These are phyloP conservation scores for Syzygium oleosum DNA, from an alignment of 345 rosid species.

Conservation along the genomic window DNA sequence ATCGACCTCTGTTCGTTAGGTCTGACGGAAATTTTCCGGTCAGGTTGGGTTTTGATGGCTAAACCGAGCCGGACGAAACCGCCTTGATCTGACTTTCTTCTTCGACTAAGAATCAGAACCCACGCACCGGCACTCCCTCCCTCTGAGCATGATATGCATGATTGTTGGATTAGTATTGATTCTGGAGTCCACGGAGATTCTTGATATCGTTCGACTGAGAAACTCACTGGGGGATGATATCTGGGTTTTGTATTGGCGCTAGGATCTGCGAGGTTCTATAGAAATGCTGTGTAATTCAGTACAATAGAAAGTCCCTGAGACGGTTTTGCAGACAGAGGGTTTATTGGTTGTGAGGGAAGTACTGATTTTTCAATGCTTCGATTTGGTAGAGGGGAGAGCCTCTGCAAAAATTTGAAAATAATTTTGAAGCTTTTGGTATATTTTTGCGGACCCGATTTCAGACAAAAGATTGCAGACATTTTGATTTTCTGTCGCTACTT, in stretches of 20 bases:
- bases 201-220: not conserved
- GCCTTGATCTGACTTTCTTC: not conserved
- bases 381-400: not conserved
- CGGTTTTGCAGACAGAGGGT: not conserved
- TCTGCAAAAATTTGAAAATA: not conserved
- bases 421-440: not conserved
- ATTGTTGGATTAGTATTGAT: not conserved
- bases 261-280: not conserved
- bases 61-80: not conserved
- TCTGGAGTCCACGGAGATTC: not conserved
- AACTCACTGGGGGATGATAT: not conserved
- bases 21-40: not conserved
- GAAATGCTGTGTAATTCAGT: not conserved
- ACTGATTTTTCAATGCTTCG: not conserved
- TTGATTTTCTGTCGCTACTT: not conserved
- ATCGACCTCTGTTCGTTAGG: not conserved
- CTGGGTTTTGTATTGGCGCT: not conserved
- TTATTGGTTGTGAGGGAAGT: not conserved
- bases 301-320: not conserved
- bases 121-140: not conserved
- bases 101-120: not conserved
- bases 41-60: not conserved
- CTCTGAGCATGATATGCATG: not conserved
- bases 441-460: not conserved
- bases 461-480: not conserved